A percentile compares a stretch with the other conserved stretches of the same genome.
Conservation (phyloP, 208 protist species). For the Leishmania tarentolae region DNA sequence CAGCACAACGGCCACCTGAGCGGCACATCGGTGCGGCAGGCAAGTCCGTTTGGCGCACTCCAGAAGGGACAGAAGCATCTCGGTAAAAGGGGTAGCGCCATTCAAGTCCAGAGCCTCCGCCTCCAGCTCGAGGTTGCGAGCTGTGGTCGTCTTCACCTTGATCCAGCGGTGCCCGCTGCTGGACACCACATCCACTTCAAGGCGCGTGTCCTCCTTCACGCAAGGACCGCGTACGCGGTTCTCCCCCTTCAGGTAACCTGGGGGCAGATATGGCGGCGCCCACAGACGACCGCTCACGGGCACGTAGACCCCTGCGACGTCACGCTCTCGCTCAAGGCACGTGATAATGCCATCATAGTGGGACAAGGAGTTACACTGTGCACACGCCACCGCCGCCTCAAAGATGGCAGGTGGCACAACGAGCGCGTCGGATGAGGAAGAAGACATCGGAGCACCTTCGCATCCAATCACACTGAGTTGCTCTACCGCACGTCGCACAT, state of each 20-base stretch:
- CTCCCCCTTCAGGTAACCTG: not conserved
- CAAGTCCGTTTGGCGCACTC: slow-evolving; percentile 14
- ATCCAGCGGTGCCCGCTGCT: slow-evolving; percentile 64
- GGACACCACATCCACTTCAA: slow-evolving; percentile 67
- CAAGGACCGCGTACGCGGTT: not conserved
- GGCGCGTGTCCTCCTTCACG: not conserved
- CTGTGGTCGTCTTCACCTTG: slow-evolving; percentile 50
- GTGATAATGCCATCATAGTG: slow-evolving; percentile 38
- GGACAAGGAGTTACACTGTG: slow-evolving; percentile 34
- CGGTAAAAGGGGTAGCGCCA: slow-evolving; percentile 22
- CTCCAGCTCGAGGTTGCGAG: slow-evolving; percentile 29
- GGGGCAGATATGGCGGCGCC: not conserved
- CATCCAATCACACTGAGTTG: slow-evolving; percentile 16
- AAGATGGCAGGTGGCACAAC: slow-evolving; percentile 9
- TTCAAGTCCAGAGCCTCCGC: slow-evolving; percentile 24
- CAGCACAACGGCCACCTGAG: slow-evolving; percentile 43
- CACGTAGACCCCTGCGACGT: slow-evolving; percentile 45
- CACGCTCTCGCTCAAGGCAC: slow-evolving; percentile 36
- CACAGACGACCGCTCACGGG: slow-evolving; percentile 19
- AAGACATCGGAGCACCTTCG: not conserved
- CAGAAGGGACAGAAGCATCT: slow-evolving; percentile 32
- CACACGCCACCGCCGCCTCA: slow-evolving; percentile 23
- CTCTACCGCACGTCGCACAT: slow-evolving; percentile 18
- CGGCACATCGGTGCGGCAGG: slow-evolving; percentile 31
- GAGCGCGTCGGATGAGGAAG: not conserved